Evolutionary conservation across 179 eudicot species (phyloP).

Genomic region (Carnegiea gigantea): DNA sequence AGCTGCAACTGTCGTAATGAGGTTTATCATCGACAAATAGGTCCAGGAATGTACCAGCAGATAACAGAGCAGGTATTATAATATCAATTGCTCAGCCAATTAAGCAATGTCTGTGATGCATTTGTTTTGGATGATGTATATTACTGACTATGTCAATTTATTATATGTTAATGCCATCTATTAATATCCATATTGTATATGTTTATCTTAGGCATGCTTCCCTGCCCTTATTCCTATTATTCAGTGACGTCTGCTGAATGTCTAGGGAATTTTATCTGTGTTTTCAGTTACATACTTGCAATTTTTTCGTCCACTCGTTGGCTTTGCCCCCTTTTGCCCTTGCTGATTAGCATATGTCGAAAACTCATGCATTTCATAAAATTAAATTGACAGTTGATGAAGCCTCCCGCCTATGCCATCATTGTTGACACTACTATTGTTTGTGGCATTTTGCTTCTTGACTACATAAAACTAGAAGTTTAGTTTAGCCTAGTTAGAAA

Average conservation of each 20-base stretch:
- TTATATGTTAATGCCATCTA: neutral
- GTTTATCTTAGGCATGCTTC: neutral
- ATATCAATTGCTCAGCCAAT: neutral
- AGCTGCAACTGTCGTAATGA: slow-evolving; percentile 95
- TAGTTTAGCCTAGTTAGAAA: too few species aligned
- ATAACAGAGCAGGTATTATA: slow-evolving; percentile 95
- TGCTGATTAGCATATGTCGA: too few species aligned
- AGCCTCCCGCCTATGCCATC: too few species aligned
- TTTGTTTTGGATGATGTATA: neutral
- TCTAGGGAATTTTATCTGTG: neutral
- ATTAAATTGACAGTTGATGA: neutral
- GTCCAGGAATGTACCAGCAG: slow-evolving; percentile 99
- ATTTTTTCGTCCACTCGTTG: too few species aligned
- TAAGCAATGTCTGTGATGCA: neutral
- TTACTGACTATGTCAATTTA: neutral
- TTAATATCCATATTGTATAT: neutral
- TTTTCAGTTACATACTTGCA: too few species aligned
- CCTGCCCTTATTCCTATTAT: too few species aligned
- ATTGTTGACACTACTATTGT: too few species aligned
- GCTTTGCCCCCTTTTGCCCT: too few species aligned
- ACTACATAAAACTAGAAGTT: neutral
- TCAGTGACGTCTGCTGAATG: neutral
- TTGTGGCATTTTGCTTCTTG: too few species aligned
- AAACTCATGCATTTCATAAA: neutral
- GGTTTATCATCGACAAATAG: slow-evolving; percentile 95